These are phyloP conservation scores for Tillandsia leiboldiana DNA, from an alignment of 176 grass and related monocot species.

Conservation along the genomic window DNA sequence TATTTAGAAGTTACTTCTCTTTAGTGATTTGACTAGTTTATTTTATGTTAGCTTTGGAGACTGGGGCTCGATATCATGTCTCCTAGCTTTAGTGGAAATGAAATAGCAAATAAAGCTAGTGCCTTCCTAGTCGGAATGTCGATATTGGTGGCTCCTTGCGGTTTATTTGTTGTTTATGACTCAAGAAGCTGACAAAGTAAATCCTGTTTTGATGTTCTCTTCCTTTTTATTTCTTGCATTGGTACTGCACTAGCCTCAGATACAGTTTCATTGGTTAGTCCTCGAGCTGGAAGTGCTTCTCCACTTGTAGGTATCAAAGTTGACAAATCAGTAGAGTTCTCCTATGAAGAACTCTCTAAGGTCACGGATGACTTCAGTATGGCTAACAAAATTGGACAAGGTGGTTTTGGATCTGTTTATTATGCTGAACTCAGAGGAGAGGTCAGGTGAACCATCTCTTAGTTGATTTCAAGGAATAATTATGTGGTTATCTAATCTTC, in stretches of 20 bases:
- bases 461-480: background rate
- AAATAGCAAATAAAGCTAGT: background rate
- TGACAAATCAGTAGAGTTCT: conserved; percentile 92
- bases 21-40: background rate
- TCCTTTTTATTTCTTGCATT: background rate
- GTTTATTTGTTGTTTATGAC: background rate
- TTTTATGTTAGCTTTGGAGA: background rate
- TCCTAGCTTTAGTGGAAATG: background rate
- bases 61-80: background rate
- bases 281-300: conserved; percentile 13
- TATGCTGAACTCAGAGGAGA: conserved; percentile 91
- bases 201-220: background rate
- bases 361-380: conserved; percentile 85
- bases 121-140: background rate
- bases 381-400: conserved; percentile 90
- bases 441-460: conserved; percentile 38
- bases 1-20: conserved; percentile 2
- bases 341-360: conserved; percentile 73
- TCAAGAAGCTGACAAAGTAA: background rate
- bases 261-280: conserved; percentile 9
- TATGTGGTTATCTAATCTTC: background rate
- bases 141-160: background rate
- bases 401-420: conserved; percentile 60
- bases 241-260: conserved; percentile 12
- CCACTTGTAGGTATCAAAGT: conserved; percentile 53